These are phyloP conservation scores for Calocybe gangraenosa DNA, from an alignment of 768 basidiomycete genomes.

Conservation along the genomic window DNA sequence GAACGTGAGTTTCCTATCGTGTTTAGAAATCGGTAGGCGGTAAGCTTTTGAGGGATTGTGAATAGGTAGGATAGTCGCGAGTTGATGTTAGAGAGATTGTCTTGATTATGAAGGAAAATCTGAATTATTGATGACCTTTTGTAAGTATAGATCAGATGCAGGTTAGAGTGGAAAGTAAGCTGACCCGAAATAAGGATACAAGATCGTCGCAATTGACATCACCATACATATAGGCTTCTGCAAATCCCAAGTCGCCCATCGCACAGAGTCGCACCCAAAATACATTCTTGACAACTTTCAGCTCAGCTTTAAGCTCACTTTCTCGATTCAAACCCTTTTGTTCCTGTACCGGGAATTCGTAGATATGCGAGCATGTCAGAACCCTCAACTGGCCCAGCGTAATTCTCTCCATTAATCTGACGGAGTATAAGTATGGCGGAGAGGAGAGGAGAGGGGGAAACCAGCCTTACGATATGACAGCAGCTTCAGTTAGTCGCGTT, in stretches of 20 bases:
- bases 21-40: slow-evolving; percentile 60
- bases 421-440: no score
- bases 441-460: no score
- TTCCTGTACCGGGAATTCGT: slow-evolving; percentile 34
- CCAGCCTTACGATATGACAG: slow-evolving; percentile 40
- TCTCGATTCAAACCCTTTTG: slow-evolving; percentile 15
- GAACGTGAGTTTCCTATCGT: slow-evolving; percentile 59
- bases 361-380: slow-evolving; percentile 39
- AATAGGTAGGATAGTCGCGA: slow-evolving; percentile 51
- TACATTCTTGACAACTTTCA: slow-evolving; percentile 44
- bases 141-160: neutral
- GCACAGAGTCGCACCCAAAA: slow-evolving; percentile 58
- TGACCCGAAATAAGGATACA: slow-evolving; percentile 58
- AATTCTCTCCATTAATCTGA: slow-evolving; percentile 42
- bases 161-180: slow-evolving; percentile 10
- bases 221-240: slow-evolving; percentile 77
- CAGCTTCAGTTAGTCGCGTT: slow-evolving; percentile 37
- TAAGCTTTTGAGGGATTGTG: slow-evolving; percentile 47
- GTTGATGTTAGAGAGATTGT: slow-evolving; percentile 44
- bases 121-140: slow-evolving; percentile 21
- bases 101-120: slow-evolving; percentile 61
- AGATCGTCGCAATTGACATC: slow-evolving; percentile 68
- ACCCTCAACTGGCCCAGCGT: slow-evolving; percentile 44
- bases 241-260: slow-evolving; percentile 68
- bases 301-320: slow-evolving; percentile 32